Evolutionary conservation across 2,329 filamentous ascomycete genomes (phyloP), one percentile per base, ranked within the genome.

Genomic region (Exophiala bonariae): DNA sequence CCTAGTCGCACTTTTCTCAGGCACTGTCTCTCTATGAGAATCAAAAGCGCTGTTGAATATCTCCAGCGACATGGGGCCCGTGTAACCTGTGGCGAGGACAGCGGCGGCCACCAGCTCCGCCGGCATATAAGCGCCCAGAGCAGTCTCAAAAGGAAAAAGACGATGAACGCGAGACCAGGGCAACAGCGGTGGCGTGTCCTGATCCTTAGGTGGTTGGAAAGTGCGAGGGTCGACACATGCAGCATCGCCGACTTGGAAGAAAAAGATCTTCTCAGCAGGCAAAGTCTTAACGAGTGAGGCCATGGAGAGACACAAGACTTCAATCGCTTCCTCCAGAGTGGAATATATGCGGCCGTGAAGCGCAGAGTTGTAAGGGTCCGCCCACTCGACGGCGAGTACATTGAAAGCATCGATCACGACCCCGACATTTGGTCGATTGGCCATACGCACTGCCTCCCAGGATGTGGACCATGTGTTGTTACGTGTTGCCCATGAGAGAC

Each of bases 381-480:
- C 64, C 41, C 58, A 66, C 31, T 66, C 63, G 9, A 64, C 64
- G 1, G 62, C 63, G 1, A 66, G 52, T 2, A 66, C 47, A 38
- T 66, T 64, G 39, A 66, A 66, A 0, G 63, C 58, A 43, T 66
- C 64, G 2, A 66, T 14, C n/a, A 66, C 57, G 33, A 66, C 40
- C 1, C 64, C 64, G 0, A 66, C 63, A 44, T 66, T 66, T 0
- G 48, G 44, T 2, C 62, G 59, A 38, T 65, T 65, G 5, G 64
- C 63, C 34, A 61, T 57, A 11, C 61, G 59, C 22, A 66, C 63
- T 1, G 33, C 63, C 49, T 66, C 64, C 64, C 63, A 66, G 8
- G 60, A 61, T 1, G 63, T 49, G 0, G 62, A 57, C 64, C 64
- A 66, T 7, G 64, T 66, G 43, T 66, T 66, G n/a, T n/a, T n/a